A percentile compares a stretch with the other conserved stretches of the same genome.
Conservation (phyloP, 2,329 filamentous ascomycete species). For the Cercospora citrullina region DNA sequence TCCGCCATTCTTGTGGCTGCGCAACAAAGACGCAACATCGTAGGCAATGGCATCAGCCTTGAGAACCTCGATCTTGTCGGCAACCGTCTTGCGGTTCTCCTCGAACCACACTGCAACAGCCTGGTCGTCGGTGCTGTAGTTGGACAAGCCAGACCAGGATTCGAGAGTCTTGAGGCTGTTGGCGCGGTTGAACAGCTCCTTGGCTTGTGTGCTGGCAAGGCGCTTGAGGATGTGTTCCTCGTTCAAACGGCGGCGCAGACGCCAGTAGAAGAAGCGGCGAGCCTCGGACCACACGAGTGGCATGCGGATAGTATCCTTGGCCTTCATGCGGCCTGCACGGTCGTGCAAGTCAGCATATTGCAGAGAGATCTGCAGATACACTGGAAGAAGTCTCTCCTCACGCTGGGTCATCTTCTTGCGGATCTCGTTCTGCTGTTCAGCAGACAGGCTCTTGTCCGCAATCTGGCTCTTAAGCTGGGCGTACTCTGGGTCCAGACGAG, state of each 20-base stretch:
- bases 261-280: slow-evolving; percentile 99
- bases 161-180: slow-evolving; percentile 71
- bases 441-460: slow-evolving; percentile 63
- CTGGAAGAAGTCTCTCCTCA: slow-evolving; percentile 84
- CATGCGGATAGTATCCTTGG: slow-evolving; percentile 89
- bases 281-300: slow-evolving; percentile 83
- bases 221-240: slow-evolving; percentile 96
- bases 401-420: slow-evolving; percentile 81
- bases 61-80: slow-evolving; percentile 79
- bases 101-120: slow-evolving; percentile 94
- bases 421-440: slow-evolving; percentile 74
- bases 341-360: slow-evolving; percentile 98
- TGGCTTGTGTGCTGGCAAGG: slow-evolving; percentile 59
- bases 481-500: slow-evolving; percentile 83
- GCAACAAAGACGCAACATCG: slow-evolving; percentile 68
- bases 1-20: slow-evolving; percentile 65
- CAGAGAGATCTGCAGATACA: slow-evolving; percentile 92
- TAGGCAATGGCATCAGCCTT: slow-evolving; percentile 72
- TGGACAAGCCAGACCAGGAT: slow-evolving; percentile 76
- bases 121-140: slow-evolving; percentile 77
- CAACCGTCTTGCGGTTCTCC: slow-evolving; percentile 80
- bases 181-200: slow-evolving; percentile 44
- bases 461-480: slow-evolving; percentile 79
- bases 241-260: slow-evolving; percentile 90
- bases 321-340: slow-evolving; percentile 94